Conservation (phyloP, 2,329 filamentous ascomycete species). For the Microascus cirrosus region DNA sequence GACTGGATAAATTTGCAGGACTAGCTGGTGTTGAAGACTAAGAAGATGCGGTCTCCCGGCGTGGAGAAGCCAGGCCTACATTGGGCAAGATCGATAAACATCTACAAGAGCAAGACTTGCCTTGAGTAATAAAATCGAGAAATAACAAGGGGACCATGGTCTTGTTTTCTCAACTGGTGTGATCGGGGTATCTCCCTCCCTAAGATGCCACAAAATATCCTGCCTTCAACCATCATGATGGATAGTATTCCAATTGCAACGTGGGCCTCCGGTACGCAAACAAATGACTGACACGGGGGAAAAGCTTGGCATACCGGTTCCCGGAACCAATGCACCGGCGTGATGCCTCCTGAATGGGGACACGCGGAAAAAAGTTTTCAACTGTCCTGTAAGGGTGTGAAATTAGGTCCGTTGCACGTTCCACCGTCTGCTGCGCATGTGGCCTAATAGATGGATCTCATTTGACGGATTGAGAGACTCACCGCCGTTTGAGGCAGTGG, state of each 20-base stretch:
- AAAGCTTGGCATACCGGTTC: too few relatives aligned
- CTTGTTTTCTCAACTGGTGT: background rate
- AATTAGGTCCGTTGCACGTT: background rate
- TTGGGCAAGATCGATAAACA: background rate
- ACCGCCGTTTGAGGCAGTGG: background rate
- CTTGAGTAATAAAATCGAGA: background rate
- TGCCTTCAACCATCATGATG: too few relatives aligned
- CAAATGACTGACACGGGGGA: too few relatives aligned
- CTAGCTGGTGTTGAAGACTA: too few relatives aligned
- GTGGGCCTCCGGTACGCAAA: too few relatives aligned
- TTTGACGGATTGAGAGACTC: background rate
- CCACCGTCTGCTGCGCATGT: background rate
- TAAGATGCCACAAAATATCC: background rate
- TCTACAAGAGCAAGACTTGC: background rate
- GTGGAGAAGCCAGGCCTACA: too few relatives aligned
- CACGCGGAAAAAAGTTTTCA: background rate
- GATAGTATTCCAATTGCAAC: too few relatives aligned
- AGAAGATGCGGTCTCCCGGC: too few relatives aligned
- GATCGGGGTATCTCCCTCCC: background rate
- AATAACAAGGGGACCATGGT: background rate
- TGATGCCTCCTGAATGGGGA: too few relatives aligned
- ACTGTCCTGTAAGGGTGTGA: background rate
- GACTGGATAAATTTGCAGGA: too few relatives aligned
- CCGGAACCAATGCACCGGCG: too few relatives aligned
- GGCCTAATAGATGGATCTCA: background rate